phyloP scores from a whole-genome alignment of 2,329 filamentous ascomycete species.

The Aspergillus fijiensis region DNA sequence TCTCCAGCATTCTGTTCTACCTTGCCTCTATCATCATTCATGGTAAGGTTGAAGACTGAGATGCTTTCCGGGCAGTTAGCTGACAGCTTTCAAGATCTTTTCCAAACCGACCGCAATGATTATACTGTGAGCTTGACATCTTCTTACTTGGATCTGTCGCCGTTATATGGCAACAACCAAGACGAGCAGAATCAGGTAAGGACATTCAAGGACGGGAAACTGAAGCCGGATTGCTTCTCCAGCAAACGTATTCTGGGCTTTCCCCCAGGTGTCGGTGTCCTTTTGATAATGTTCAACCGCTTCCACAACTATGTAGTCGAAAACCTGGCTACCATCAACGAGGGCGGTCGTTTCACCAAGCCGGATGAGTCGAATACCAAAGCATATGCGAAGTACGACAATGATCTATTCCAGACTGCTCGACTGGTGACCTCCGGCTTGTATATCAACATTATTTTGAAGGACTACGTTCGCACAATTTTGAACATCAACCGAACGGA shows the following conservation, averaged over 20 bases:
- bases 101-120: slow-evolving; percentile 64
- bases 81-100: slow-evolving; percentile 53
- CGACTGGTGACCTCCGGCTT: slow-evolving; percentile 55
- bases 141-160: slow-evolving; percentile 72
- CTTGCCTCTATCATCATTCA: slow-evolving; percentile 68
- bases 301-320: slow-evolving; percentile 70
- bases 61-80: neutral
- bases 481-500: slow-evolving; percentile 60
- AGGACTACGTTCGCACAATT: slow-evolving; percentile 63
- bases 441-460: slow-evolving; percentile 56
- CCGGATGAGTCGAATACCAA: slow-evolving; percentile 39
- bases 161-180: slow-evolving; percentile 68
- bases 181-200: slow-evolving; percentile 63
- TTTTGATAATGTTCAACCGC: slow-evolving; percentile 67
- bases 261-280: slow-evolving; percentile 65
- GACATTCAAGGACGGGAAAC: slow-evolving; percentile 63
- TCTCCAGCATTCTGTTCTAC: slow-evolving; percentile 74
- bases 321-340: slow-evolving; percentile 65
- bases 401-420: slow-evolving; percentile 54
- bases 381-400: slow-evolving; percentile 41
- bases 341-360: slow-evolving; percentile 65
- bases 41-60: slow-evolving; percentile 29
- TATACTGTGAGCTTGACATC: slow-evolving; percentile 65
- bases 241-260: slow-evolving; percentile 65
- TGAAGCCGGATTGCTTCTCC: slow-evolving; percentile 70